Conservation (phyloP, 306 rosid species). For the Abrus pulchellus region DNA sequence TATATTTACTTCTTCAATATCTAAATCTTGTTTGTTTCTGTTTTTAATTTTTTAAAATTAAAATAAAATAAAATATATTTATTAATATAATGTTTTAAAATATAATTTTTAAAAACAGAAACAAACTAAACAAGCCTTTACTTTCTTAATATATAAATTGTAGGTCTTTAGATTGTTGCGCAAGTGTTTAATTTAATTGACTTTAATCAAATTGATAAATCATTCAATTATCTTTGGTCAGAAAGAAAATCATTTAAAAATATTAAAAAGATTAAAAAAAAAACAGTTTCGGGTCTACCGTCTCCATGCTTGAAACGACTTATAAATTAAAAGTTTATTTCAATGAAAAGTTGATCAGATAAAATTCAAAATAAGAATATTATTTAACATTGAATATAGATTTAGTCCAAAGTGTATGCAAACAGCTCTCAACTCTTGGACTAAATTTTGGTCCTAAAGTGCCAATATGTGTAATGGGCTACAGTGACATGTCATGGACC, state of each 20-base stretch:
- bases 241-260: neutral
- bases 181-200: neutral
- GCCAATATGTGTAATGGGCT: neutral
- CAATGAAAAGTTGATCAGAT: neutral
- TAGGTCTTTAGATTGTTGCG: conserved; percentile 1
- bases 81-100: no score
- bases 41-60: no score
- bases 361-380: conserved; percentile 5
- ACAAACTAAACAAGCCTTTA: no score
- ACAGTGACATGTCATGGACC: neutral
- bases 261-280: neutral
- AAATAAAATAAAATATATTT: no score
- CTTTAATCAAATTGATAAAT: neutral
- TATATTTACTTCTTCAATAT: no score
- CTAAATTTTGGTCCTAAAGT: neutral
- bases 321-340: neutral
- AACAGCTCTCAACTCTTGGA: neutral
- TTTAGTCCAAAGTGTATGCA: neutral
- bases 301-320: neutral
- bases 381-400: conserved; percentile 8
- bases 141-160: neutral
- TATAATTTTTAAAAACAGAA: no score
- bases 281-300: neutral
- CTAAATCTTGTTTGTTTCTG: no score
- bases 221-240: neutral